These are phyloP conservation scores for Russula compacta DNA, from an alignment of 768 basidiomycete species.

Conservation along the genomic window DNA sequence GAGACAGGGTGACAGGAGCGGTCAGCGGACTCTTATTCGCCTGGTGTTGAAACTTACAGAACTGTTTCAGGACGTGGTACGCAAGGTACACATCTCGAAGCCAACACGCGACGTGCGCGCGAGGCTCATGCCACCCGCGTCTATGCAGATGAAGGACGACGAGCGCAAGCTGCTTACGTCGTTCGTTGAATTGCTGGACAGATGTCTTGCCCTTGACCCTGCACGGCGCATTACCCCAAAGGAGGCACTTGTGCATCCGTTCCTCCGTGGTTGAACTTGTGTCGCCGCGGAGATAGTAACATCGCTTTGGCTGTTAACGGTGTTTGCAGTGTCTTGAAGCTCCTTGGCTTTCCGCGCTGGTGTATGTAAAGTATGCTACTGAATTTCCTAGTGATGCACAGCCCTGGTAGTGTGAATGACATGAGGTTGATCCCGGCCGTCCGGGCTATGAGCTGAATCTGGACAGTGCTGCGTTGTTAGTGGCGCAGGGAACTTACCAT, in stretches of 20 bases:
- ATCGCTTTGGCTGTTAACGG: neutral
- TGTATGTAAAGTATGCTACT: conserved; percentile 9
- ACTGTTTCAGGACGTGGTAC: conserved; percentile 58
- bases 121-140: conserved; percentile 71
- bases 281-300: neutral
- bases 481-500: neutral
- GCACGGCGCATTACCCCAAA: conserved; percentile 78
- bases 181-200: conserved; percentile 88
- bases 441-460: neutral
- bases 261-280: conserved; percentile 51
- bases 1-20: conserved; percentile 71
- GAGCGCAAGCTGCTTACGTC: conserved; percentile 69
- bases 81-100: conserved; percentile 77
- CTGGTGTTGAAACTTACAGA: conserved; percentile 13
- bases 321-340: neutral
- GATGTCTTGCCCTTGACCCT: conserved; percentile 82
- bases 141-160: conserved; percentile 78
- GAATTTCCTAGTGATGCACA: neutral
- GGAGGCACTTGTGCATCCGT: conserved; percentile 82
- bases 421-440: neutral
- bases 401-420: neutral
- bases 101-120: conserved; percentile 73
- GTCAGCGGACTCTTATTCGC: conserved; percentile 40
- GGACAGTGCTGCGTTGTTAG: neutral
- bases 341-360: neutral